Evolutionary conservation across 2,329 filamentous ascomycete species (phyloP).

Genomic region (Metarhizium humberi): DNA sequence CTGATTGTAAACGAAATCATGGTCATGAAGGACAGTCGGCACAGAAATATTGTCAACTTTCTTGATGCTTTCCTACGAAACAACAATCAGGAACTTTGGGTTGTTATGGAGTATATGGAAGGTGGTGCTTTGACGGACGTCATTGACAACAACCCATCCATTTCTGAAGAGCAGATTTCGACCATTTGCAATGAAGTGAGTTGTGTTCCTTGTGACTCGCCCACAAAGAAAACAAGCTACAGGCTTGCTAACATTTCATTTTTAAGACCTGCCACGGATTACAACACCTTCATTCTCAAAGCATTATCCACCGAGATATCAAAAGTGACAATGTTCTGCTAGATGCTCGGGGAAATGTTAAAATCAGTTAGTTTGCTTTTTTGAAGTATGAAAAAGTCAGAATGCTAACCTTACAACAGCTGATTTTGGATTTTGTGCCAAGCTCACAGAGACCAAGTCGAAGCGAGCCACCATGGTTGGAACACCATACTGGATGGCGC

Average conservation of each 20-base stretch:
- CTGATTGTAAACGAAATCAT: conserved; percentile 99
- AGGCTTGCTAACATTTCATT: conserved; percentile 10
- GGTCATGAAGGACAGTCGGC: conserved; percentile 98
- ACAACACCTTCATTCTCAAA: conserved; percentile 88
- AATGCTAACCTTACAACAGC: conserved; percentile 45
- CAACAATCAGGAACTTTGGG: conserved; percentile 93
- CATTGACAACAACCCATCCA: conserved; percentile 92
- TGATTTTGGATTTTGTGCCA: conserved; percentile 98
- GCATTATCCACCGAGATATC: conserved; percentile 98
- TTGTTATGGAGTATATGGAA: conserved; percentile 99
- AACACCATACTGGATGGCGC: conserved; percentile 99
- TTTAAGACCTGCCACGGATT: conserved; percentile 84
- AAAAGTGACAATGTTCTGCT: conserved; percentile 98
- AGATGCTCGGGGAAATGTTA: conserved; percentile 89
- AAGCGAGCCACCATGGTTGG: conserved; percentile 99
- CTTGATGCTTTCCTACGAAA: conserved; percentile 94
- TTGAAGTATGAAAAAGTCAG: background rate
- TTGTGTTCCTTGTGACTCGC: background rate
- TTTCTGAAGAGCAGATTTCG: conserved; percentile 94
- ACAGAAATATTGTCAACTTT: conserved; percentile 98
- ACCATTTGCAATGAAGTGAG: conserved; percentile 93
- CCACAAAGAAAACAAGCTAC: background rate
- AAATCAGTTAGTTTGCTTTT: conserved; percentile 68
- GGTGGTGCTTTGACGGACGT: conserved; percentile 95
- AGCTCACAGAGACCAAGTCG: conserved; percentile 90